Evolutionary conservation across 75 land plant species (phyloP).

Genomic region (Selaginella moellendorffii): DNA sequence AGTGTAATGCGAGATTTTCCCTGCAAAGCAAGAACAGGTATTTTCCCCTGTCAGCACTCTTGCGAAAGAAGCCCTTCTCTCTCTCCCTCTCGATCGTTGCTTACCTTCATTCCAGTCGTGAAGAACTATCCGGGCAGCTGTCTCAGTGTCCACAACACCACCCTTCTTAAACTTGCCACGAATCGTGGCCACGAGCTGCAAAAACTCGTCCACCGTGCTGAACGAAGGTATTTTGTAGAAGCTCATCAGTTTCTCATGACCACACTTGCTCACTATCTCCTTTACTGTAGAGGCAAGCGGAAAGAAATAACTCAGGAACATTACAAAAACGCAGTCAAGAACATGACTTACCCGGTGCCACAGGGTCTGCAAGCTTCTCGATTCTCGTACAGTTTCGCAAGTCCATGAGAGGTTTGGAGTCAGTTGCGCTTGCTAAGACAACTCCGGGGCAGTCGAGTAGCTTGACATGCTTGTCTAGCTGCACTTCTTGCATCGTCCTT

Average conservation of each 20-base stretch:
- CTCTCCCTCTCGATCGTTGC: neutral
- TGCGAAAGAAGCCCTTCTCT: too few relatives aligned
- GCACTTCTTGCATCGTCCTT: constrained; percentile 91
- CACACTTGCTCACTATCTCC: constrained; percentile 76
- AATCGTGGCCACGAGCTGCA: constrained; percentile 61
- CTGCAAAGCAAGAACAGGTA: constrained; percentile 28
- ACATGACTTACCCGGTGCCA: constrained; percentile 51
- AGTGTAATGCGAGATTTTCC: constrained; percentile 84
- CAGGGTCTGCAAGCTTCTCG: constrained; percentile 76
- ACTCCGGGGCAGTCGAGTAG: constrained; percentile 97
- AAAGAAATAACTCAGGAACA: too few relatives aligned
- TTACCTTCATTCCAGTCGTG: constrained; percentile 98
- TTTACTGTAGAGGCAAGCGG: constrained; percentile 42
- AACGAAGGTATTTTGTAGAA: constrained; percentile 69
- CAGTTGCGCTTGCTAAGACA: constrained; percentile 60
- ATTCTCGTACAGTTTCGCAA: constrained; percentile 87
- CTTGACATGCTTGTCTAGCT: constrained; percentile 87
- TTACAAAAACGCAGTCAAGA: neutral
- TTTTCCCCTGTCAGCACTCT: too few relatives aligned
- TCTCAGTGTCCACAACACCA: constrained; percentile 56
- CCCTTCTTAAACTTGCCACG: constrained; percentile 93
- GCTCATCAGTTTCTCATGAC: constrained; percentile 47
- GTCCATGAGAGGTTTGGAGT: constrained; percentile 32
- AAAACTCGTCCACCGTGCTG: constrained; percentile 68
- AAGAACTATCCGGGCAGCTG: constrained; percentile 81